Percentiles rank a stretch among this genome's conserved stretches.
phyloP scores from a whole-genome alignment of 2,329 filamentous ascomycete species.

The Zymoseptoria ardabiliae region DNA sequence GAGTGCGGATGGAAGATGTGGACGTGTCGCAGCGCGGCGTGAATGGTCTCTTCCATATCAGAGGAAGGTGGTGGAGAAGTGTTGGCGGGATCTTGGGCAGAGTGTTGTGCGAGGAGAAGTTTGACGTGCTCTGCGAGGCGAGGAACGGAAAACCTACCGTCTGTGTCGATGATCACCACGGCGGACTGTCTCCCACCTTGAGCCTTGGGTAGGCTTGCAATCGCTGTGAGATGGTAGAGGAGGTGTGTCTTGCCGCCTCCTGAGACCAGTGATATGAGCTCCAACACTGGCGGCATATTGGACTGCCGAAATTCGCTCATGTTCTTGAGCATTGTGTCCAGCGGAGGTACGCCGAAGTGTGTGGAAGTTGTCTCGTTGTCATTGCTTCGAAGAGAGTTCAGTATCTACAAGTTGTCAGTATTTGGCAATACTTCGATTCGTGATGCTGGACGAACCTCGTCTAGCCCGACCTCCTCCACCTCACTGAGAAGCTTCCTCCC shows the following conservation, averaged over 20 bases:
- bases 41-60: slow-evolving; percentile 25
- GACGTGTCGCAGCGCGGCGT: slow-evolving; percentile 44
- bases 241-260: slow-evolving; percentile 53
- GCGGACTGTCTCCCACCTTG: slow-evolving; percentile 43
- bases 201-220: slow-evolving; percentile 43
- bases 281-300: slow-evolving; percentile 38
- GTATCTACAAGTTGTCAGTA: slow-evolving; percentile 29
- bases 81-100: background rate
- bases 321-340: slow-evolving; percentile 37
- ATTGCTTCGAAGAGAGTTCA: slow-evolving; percentile 32
- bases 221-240: slow-evolving; percentile 48
- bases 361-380: slow-evolving; percentile 7
- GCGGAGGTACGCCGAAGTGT: slow-evolving; percentile 37
- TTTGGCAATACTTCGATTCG: background rate
- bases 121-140: slow-evolving; percentile 35
- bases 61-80: background rate
- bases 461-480: slow-evolving; percentile 42
- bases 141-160: slow-evolving; percentile 46
- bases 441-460: slow-evolving; percentile 39
- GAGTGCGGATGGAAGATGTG: slow-evolving; percentile 53
- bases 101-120: background rate
- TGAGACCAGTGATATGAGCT: slow-evolving; percentile 46
- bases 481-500: slow-evolving; percentile 48
- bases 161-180: slow-evolving; percentile 50
- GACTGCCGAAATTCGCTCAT: slow-evolving; percentile 7